These are phyloP conservation scores for Epichloe sp. DNA, from an alignment of 2,329 filamentous ascomycete species.

Conservation along the genomic window DNA sequence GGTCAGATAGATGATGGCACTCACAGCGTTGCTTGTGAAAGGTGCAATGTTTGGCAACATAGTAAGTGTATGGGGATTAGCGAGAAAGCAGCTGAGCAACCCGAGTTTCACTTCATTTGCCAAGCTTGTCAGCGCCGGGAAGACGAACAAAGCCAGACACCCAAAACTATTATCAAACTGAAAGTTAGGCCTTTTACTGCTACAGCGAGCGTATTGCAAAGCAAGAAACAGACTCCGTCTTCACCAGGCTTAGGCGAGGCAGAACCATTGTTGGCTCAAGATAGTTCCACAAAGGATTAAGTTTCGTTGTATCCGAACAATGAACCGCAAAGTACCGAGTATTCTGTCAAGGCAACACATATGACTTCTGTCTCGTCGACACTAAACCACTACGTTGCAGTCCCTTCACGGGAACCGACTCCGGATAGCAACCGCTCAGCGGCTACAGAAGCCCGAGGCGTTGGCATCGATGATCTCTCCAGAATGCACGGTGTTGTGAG, in stretches of 20 bases:
- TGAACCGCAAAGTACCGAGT: neutral
- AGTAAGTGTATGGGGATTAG: slow-evolving; percentile 79
- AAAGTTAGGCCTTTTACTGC: slow-evolving; percentile 24
- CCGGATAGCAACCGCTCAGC: neutral
- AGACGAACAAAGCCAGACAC: slow-evolving; percentile 49
- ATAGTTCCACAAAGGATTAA: neutral
- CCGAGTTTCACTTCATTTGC: slow-evolving; percentile 83
- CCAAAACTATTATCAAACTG: slow-evolving; percentile 37
- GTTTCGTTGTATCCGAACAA: neutral
- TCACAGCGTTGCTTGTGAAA: slow-evolving; percentile 87
- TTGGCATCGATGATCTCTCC: neutral
- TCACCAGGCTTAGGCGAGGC: neutral
- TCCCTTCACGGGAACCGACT: neutral
- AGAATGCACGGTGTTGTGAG: neutral
- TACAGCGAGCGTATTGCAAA: slow-evolving; percentile 4
- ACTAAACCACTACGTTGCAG: neutral
- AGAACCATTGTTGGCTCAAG: neutral
- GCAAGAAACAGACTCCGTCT: neutral
- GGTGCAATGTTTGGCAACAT: slow-evolving; percentile 93
- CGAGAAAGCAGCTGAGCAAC: slow-evolving; percentile 64
- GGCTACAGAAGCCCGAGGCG: neutral
- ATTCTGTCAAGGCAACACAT: neutral
- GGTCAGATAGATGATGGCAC: slow-evolving; percentile 90
- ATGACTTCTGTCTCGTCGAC: neutral
- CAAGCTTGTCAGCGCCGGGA: slow-evolving; percentile 59